These are phyloP conservation scores for Saccharum officinarum DNA, from an alignment of 176 grass and related monocot species.

Conservation along the genomic window DNA sequence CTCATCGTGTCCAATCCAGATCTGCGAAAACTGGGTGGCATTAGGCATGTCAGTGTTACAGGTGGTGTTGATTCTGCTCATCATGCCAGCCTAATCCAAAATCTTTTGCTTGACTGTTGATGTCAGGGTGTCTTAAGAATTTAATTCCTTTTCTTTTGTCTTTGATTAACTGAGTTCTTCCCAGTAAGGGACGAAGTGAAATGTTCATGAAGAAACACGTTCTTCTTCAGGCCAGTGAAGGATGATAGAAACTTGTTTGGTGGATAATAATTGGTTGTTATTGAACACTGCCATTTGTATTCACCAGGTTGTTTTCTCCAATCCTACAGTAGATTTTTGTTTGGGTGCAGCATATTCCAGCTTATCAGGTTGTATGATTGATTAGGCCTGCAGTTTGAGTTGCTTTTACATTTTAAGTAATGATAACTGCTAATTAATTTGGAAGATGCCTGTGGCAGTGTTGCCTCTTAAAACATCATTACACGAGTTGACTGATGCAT, in stretches of 20 bases:
- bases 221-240: neutral
- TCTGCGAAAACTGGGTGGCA: slow-evolving; percentile 34
- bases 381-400: too few species aligned
- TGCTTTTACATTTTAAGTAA: too few species aligned
- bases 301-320: neutral
- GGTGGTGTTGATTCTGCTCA: neutral
- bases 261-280: neutral
- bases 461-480: too few species aligned
- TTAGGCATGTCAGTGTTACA: neutral
- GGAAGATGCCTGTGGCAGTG: too few species aligned
- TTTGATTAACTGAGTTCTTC: slow-evolving; percentile 7
- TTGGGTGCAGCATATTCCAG: neutral
- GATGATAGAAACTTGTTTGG: neutral
- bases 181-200: neutral
- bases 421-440: too few species aligned
- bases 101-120: neutral
- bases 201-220: neutral
- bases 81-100: neutral
- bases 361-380: too few species aligned
- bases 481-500: too few species aligned
- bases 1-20: slow-evolving; percentile 35
- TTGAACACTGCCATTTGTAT: neutral
- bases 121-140: neutral
- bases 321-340: neutral
- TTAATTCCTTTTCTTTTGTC: neutral